Evolutionary conservation across 2,329 filamentous ascomycete species (phyloP).

Genomic region (Hymenoscyphus fructigenus): DNA sequence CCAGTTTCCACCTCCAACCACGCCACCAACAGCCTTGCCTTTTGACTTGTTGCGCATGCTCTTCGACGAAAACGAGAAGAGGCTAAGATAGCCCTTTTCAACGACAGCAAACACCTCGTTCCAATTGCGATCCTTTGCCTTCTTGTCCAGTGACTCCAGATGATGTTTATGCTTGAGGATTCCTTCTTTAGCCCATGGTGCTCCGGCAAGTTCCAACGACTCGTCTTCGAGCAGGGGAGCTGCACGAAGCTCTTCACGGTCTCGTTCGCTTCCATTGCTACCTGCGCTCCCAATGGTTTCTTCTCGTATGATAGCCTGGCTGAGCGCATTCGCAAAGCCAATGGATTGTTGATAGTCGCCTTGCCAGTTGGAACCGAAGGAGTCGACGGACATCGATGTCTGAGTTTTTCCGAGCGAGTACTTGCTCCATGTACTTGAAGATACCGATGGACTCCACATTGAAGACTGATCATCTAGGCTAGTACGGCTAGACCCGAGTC

Average conservation of each 20-base stretch:
- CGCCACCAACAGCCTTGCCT: conserved; percentile 52
- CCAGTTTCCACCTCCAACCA: conserved; percentile 96
- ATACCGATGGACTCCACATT: conserved; percentile 78
- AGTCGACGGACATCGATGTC: conserved; percentile 89
- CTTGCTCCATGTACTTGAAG: conserved; percentile 93
- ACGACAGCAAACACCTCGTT: conserved; percentile 93
- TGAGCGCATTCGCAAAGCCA: conserved; percentile 94
- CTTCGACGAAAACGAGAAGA: conserved; percentile 91
- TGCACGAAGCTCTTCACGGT: conserved; percentile 42
- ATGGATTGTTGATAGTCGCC: conserved; percentile 94
- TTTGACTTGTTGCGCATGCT: conserved; percentile 68
- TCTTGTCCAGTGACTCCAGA: conserved; percentile 84
- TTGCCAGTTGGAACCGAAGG: conserved; percentile 73
- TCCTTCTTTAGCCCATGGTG: conserved; percentile 98
- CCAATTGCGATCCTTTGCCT: conserved; percentile 93
- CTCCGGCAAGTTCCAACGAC: conserved; percentile 82
- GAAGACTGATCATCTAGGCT: conserved; percentile 90
- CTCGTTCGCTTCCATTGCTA: conserved; percentile 37
- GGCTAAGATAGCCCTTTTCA: conserved; percentile 87
- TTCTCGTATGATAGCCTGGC: conserved; percentile 93
- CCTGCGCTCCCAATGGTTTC: conserved; percentile 59
- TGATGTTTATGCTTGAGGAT: conserved; percentile 96
- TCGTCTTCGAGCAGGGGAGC: conserved; percentile 84
- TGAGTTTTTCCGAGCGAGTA: conserved; percentile 89
- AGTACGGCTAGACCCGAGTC: conserved; percentile 85